Evolutionary conservation across 441 rosid species (phyloP).

Genomic region (Mallotus japonicus): DNA sequence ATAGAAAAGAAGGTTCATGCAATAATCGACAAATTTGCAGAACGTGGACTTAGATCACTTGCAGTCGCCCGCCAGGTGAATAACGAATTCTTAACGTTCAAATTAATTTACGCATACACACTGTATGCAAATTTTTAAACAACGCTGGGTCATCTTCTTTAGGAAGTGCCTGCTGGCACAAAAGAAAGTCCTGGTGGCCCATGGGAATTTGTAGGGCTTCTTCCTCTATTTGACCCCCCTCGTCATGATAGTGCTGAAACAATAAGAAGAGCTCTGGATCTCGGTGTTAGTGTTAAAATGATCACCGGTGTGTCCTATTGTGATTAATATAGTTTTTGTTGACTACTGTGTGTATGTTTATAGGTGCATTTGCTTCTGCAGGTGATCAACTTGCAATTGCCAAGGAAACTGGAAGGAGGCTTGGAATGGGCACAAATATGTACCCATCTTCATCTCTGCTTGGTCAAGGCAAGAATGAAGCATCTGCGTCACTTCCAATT

Average conservation of each 20-base stretch:
- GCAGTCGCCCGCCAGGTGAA: constrained; percentile 41
- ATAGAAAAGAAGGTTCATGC: constrained; percentile 57
- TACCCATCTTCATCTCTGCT: constrained; percentile 89
- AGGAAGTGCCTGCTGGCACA: constrained; percentile 28
- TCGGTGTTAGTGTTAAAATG: constrained; percentile 97
- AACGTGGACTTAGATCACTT: constrained; percentile 88
- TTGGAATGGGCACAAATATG: constrained; percentile 99
- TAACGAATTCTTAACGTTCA: constrained; percentile 8
- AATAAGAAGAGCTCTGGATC: constrained; percentile 80
- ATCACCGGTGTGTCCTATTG: constrained; percentile 55
- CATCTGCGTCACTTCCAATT: constrained; percentile 66
- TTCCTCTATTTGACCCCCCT: constrained; percentile 37
- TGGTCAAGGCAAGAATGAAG: constrained; percentile 58
- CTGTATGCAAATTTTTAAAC: not conserved
- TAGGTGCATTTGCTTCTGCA: constrained; percentile 19
- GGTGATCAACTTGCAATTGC: constrained; percentile 98
- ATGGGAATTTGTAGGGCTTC: constrained; percentile 34
- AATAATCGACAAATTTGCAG: constrained; percentile 84
- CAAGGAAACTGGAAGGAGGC: constrained; percentile 95
- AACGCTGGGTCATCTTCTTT: not conserved
- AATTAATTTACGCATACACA: not conserved
- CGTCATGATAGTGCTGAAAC: constrained; percentile 92
- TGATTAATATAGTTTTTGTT: not conserved
- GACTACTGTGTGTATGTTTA: not conserved
- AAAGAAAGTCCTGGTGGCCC: constrained; percentile 34